Evolutionary conservation across 805 yeast genomes (phyloP), one percentile per base, ranked within the genome.

Genomic region (Torulaspora gathmanii): DNA sequence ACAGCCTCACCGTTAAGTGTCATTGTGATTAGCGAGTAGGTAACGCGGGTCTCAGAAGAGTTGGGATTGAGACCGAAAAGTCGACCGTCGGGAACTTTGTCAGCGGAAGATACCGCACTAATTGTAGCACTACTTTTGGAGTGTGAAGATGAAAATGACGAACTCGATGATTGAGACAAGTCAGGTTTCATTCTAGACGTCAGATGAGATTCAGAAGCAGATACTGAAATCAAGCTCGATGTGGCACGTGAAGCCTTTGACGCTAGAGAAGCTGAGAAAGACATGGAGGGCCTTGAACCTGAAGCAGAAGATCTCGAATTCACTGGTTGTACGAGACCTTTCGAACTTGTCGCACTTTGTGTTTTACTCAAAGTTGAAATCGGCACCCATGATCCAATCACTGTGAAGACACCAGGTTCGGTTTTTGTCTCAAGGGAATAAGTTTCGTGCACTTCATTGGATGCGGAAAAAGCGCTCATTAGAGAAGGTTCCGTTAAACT

Each of bases 341-440:
- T 10, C 6, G 25, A 22, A 6, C 8, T 5, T 22, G 25, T 22
- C 25, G 25, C 4, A 3, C 25, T 5, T n/a, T n/a, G 19, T 5
- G 13, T 4, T 2, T 9, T n/a, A 33, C 34, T 29, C 16, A 20
- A 12, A 4, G 53, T 47, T 35, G 60, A 52, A n/a, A 36, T 28
- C 38, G 68, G 62, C 36, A 63, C 49, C 57, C 57, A 57, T 23
- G 63, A 59, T 33, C 64, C 58, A 48, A 51, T 45, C 27, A 49
- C 47, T 37, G 65, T 57, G 19, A 48, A 53, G 27, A 53, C 40
- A 34, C 55, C 63, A 11, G 47, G 42, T n/a, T 50, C 44, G 15
- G 63, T 60, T 27, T 44, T 50, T 31, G 64, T 56, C 40, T 57
- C 46, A 29, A 53, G 45, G 31, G 23, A 42, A 17, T 36, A 45